A percentile compares a stretch with the other conserved stretches of the same genome.
Evolutionary conservation across 1,284 basidiomycete species (phyloP).

Genomic region (Pisolithus thermaeus): DNA sequence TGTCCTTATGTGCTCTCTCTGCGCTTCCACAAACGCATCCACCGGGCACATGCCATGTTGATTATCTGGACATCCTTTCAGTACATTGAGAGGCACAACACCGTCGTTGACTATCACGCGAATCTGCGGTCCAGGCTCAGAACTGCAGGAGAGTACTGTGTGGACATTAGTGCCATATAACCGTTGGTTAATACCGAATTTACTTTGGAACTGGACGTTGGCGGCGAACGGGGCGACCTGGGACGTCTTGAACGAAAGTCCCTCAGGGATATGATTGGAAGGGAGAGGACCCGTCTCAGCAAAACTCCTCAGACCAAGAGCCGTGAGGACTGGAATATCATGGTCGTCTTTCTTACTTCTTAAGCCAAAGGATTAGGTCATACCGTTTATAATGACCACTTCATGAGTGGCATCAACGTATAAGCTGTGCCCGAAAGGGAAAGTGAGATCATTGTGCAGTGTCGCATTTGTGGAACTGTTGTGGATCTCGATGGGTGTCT

Average conservation of each 20-base stretch:
- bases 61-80: constrained; percentile 64
- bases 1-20: constrained; percentile 58
- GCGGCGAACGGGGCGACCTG: constrained; percentile 75
- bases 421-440: constrained; percentile 74
- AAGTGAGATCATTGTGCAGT: constrained; percentile 61
- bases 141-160: constrained; percentile 56
- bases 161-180: neutral
- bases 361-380: constrained; percentile 9
- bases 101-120: constrained; percentile 84
- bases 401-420: constrained; percentile 84
- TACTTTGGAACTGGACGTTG: constrained; percentile 71
- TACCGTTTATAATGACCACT: constrained; percentile 71
- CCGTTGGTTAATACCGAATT: constrained; percentile 19
- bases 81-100: constrained; percentile 69
- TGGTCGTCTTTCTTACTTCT: neutral
- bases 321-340: constrained; percentile 50
- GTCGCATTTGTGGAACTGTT: constrained; percentile 79
- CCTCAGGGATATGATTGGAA: constrained; percentile 59
- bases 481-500: constrained; percentile 62
- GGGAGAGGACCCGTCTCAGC: constrained; percentile 66
- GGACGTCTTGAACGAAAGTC: constrained; percentile 57
- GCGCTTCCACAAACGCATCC: constrained; percentile 62
- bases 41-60: constrained; percentile 77
- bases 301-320: constrained; percentile 70
- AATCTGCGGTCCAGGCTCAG: constrained; percentile 53